These are phyloP conservation scores for Podila epicladia DNA, from an alignment of 192 early-diverging fungal genomes.

Conservation along the genomic window DNA sequence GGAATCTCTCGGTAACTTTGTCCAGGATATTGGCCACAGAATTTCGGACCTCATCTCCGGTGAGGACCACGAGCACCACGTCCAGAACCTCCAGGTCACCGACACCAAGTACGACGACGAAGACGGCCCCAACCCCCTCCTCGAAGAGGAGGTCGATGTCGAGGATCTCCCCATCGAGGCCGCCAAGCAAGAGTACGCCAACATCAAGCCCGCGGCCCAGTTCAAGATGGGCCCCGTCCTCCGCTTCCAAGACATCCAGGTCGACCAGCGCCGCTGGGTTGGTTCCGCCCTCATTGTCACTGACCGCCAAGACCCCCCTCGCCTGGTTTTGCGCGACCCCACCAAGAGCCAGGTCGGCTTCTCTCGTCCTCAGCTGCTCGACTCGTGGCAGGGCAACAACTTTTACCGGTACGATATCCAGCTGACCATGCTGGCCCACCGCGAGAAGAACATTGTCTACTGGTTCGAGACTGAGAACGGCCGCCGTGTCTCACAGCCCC, in stretches of 20 bases:
- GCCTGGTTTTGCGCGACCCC: slow-evolving; percentile 40
- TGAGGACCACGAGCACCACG: slow-evolving; percentile 25
- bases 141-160: slow-evolving; percentile 40
- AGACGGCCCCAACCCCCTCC: slow-evolving; percentile 18
- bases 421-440: slow-evolving; percentile 37
- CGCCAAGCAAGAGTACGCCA: slow-evolving; percentile 36
- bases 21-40: slow-evolving; percentile 18
- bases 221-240: slow-evolving; percentile 62
- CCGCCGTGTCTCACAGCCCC: slow-evolving; percentile 20
- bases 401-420: slow-evolving; percentile 50
- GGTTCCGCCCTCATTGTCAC: slow-evolving; percentile 65
- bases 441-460: slow-evolving; percentile 49
- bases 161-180: slow-evolving; percentile 49
- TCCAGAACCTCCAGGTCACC: slow-evolving; percentile 4
- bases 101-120: neutral
- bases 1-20: slow-evolving; percentile 25
- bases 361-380: slow-evolving; percentile 16
- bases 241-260: slow-evolving; percentile 63
- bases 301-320: slow-evolving; percentile 19
- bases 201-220: slow-evolving; percentile 42
- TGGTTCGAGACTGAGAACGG: slow-evolving; percentile 52
- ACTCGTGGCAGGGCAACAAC: slow-evolving; percentile 46
- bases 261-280: slow-evolving; percentile 58
- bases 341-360: slow-evolving; percentile 40
- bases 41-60: slow-evolving; percentile 39